Base-by-base conservation (phyloP, 2,329 filamentous ascomycete species). In the Scedosporium minutisporum region DNA sequence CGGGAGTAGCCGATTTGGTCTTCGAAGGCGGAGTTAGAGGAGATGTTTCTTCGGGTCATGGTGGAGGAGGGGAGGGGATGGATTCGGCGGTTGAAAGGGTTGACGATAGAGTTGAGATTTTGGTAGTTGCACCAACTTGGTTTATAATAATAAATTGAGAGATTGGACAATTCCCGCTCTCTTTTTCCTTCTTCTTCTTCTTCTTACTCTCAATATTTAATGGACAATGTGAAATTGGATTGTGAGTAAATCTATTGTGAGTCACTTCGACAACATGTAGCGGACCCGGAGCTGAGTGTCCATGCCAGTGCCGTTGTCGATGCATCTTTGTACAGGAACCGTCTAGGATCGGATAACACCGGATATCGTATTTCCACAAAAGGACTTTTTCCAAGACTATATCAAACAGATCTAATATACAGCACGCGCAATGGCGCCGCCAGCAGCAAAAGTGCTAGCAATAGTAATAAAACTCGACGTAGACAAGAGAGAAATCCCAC, bases 381-480 rank as follows among this genome's bases (percentile, higher is more conserved):
- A 38, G 10, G 38, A 10, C 44, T 21, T 55, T 27, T 55, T 29
- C 51, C 21, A 48, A 48, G n/a, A 48, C 44, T 21, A 18, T 51
- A 21, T 23, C 33, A n/a, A 57, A 33, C 14, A 23, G 18, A 46
- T 58, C 60, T 64, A 68, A 29, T 67, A 63, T n/a, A 69, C 60
- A 55, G 65, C 64, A 14, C 66, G 65, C 6, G 66, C 65, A 58
- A 69, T 61, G 10, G 70, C 58, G 69, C 60, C 41, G 3, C 84
- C 86, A 0, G 78, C 78, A 0, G 69, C 78, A 74, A 89, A 88
- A 67, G 85, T 80, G 4, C 79, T 74, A 2, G 72, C 79, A 25
- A 88, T 83, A 0, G 84, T 86, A 12, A 89, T 71, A 62, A 88
- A 77, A 68, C 87, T 89, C 9, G 85, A 82, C 3, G 82, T 73